phyloP scores from a whole-genome alignment of 176 grass and related monocot genomes.

The Elymus sibiricus region DNA sequence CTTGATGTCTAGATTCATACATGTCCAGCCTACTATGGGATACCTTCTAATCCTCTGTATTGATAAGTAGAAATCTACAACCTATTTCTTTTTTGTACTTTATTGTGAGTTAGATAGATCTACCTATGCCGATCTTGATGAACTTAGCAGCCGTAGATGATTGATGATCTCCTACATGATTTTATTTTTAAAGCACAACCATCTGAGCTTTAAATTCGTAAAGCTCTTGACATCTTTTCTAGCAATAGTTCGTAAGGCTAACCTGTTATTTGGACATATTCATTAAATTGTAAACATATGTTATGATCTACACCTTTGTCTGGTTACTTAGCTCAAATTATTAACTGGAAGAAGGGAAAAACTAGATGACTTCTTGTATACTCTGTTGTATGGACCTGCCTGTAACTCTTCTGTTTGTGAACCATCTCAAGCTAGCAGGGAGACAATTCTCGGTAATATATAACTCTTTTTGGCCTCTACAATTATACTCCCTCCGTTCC shows the following conservation, averaged over 20 bases:
- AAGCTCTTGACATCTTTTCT: background rate
- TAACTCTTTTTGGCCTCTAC: background rate
- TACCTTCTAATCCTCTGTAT: background rate
- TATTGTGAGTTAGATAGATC: background rate
- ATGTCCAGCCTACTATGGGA: background rate
- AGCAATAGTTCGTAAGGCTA: background rate
- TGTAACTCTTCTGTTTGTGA: background rate
- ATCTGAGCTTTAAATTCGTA: background rate
- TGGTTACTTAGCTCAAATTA: background rate
- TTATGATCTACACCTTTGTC: background rate
- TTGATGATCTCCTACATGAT: background rate
- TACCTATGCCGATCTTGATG: constrained; percentile 1
- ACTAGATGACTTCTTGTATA: background rate
- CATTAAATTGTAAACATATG: background rate
- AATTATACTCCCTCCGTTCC: too few relatives aligned
- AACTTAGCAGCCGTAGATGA: background rate
- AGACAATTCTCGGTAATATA: background rate
- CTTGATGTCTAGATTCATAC: background rate
- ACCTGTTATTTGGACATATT: background rate
- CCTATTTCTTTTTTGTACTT: background rate
- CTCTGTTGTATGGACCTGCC: background rate
- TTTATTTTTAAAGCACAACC: background rate
- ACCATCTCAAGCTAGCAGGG: background rate
- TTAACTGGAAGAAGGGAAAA: background rate
- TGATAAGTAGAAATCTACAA: background rate